Evolutionary conservation across 805 yeast species (phyloP).

Genomic region (Cyberlindnera xylosilytica): DNA sequence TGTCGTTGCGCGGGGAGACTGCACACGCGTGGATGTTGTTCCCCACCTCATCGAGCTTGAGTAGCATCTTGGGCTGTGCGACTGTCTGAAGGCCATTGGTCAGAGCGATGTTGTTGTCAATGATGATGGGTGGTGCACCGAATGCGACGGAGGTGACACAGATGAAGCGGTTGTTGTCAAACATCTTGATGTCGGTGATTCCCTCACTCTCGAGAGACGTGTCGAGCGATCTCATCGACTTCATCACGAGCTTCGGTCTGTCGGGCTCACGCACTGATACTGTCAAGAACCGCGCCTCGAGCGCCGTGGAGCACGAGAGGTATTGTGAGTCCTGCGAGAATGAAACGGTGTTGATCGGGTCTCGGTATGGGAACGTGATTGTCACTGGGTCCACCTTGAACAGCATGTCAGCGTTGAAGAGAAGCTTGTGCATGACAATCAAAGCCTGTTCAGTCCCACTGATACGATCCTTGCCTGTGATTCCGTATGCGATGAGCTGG

Average conservation of each 20-base stretch:
- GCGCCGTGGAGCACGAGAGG: constrained; percentile 60
- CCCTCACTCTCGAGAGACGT: constrained; percentile 82
- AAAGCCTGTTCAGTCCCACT: constrained; percentile 75
- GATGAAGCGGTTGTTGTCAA: constrained; percentile 61
- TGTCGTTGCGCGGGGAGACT: constrained; percentile 83
- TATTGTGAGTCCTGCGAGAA: constrained; percentile 73
- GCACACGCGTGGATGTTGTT: constrained; percentile 69
- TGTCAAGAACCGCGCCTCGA: constrained; percentile 77
- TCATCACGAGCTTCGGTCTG: constrained; percentile 66
- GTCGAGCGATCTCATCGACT: constrained; percentile 59
- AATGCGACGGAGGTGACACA: constrained; percentile 59
- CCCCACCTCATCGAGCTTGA: constrained; percentile 78
- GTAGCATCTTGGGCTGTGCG: constrained; percentile 57
- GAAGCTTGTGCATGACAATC: constrained; percentile 52
- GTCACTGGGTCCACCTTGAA: constrained; percentile 55
- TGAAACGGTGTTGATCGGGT: constrained; percentile 71
- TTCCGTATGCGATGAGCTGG: constrained; percentile 69
- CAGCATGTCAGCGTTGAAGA: constrained; percentile 17
- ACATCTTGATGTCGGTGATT: constrained; percentile 74
- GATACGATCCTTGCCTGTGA: constrained; percentile 72
- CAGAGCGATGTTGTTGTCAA: constrained; percentile 58
- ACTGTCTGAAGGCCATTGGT: constrained; percentile 37
- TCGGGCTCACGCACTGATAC: constrained; percentile 62
- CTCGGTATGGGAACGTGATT: constrained; percentile 80
- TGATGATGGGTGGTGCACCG: constrained; percentile 62